These are phyloP conservation scores for Pochonia chlamydosporia DNA, from an alignment of 2,329 filamentous ascomycete species.

Conservation along the genomic window DNA sequence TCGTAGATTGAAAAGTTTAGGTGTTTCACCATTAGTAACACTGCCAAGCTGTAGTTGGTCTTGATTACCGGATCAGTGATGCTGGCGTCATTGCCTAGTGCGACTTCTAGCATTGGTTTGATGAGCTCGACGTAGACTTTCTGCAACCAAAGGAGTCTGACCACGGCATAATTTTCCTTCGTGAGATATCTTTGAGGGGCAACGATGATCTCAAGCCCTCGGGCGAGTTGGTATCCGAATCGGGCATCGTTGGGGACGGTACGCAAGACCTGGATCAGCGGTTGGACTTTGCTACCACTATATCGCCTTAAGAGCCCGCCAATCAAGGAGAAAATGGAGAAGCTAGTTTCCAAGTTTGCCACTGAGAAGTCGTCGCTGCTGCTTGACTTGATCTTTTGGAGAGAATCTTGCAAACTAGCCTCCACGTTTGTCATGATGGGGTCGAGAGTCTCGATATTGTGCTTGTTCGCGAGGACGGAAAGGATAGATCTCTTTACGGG, in stretches of 20 bases:
- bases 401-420: conserved; percentile 14
- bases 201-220: conserved; percentile 36
- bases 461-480: conserved; percentile 39
- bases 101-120: conserved; percentile 37
- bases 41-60: conserved; percentile 39
- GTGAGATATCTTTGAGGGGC: conserved; percentile 31
- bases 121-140: conserved; percentile 42
- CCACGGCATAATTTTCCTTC: conserved; percentile 35
- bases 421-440: conserved; percentile 22
- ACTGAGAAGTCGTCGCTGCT: background rate
- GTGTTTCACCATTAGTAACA: conserved; percentile 43
- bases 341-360: conserved; percentile 4
- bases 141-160: conserved; percentile 42
- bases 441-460: conserved; percentile 28
- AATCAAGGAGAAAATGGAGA: conserved; percentile 28
- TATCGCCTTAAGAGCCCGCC: conserved; percentile 33
- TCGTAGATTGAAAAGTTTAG: conserved; percentile 46
- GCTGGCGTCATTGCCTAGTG: conserved; percentile 25
- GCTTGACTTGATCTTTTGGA: conserved; percentile 9
- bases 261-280: conserved; percentile 28
- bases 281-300: conserved; percentile 26
- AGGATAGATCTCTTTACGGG: conserved; percentile 30
- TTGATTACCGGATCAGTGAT: conserved; percentile 21
- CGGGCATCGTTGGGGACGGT: conserved; percentile 25
- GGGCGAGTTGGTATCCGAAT: conserved; percentile 34